A percentile compares a stretch with the other conserved stretches of the same genome.
Conservation (phyloP, 352 stramenopile genomes). For the Nothophytophthora sp. region DNA sequence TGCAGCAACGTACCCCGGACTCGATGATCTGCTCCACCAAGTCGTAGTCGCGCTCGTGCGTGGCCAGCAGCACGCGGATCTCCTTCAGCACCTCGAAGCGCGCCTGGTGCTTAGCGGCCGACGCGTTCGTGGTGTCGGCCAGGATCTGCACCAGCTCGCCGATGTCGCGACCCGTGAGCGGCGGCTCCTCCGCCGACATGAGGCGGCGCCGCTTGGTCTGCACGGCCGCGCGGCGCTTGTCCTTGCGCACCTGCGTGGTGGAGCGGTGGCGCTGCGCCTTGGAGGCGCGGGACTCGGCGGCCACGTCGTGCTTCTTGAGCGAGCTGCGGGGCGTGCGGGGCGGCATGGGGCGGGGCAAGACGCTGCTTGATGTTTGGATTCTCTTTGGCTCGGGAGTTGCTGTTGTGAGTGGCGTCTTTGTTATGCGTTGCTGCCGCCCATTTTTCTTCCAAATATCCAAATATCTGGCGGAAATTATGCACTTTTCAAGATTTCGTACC, state of each 20-base stretch:
- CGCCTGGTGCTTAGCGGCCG: slow-evolving; percentile 45
- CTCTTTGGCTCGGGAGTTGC: not conserved
- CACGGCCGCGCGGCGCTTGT: slow-evolving; percentile 63
- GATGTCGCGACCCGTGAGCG: slow-evolving; percentile 57
- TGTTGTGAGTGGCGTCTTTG: too few relatives aligned
- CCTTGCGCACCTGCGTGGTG: slow-evolving; percentile 73
- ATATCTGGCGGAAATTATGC: too few relatives aligned
- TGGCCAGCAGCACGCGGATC: slow-evolving; percentile 60
- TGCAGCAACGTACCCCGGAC: slow-evolving; percentile 50
- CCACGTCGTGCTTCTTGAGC: slow-evolving; percentile 78
- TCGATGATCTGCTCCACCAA: slow-evolving; percentile 77
- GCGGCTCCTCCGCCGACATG: slow-evolving; percentile 47
- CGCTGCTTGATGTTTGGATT: not conserved
- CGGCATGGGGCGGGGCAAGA: slow-evolving; percentile 8
- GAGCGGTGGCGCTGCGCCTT: slow-evolving; percentile 66
- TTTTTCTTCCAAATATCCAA: too few relatives aligned
- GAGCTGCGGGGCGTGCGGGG: slow-evolving; percentile 57
- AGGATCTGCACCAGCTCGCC: slow-evolving; percentile 51
- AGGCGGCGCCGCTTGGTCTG: slow-evolving; percentile 74
- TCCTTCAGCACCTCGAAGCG: slow-evolving; percentile 74
- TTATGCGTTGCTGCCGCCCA: too few relatives aligned
- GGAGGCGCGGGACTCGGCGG: slow-evolving; percentile 55
- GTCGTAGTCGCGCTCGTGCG: slow-evolving; percentile 68
- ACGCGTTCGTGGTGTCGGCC: slow-evolving; percentile 36
- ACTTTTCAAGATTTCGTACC: too few relatives aligned